phyloP scores from a whole-genome alignment of 208 protist species.

The Trichomonas vaginalis region DNA sequence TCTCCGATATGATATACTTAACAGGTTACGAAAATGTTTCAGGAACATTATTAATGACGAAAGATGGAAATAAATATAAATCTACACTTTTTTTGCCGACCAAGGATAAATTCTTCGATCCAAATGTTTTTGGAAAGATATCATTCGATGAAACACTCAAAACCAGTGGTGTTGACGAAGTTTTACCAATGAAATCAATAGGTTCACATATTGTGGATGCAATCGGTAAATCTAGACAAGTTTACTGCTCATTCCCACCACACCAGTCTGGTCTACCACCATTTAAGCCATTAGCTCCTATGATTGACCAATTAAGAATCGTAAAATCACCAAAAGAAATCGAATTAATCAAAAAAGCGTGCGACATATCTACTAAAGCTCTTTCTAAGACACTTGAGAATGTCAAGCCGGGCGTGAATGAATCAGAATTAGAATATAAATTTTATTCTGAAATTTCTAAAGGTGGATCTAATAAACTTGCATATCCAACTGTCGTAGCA shows the following conservation, averaged over 20 bases:
- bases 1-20: conserved; percentile 1
- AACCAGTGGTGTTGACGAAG: background rate
- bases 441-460: background rate
- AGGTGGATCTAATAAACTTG: background rate
- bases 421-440: background rate
- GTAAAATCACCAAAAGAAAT: background rate
- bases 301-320: background rate
- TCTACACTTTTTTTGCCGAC: background rate
- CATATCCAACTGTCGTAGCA: background rate
- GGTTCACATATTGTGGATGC: background rate
- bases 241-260: background rate
- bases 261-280: background rate
- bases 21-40: background rate
- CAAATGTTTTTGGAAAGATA: too few relatives aligned
- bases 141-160: background rate
- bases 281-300: background rate
- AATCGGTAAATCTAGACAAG: too few relatives aligned
- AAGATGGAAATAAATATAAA: too few relatives aligned
- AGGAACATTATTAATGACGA: background rate
- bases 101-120: background rate
- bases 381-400: background rate
- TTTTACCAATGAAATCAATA: background rate
- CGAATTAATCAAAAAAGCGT: background rate
- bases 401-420: background rate
- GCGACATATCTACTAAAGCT: background rate